A percentile compares a stretch with the other conserved stretches of the same genome.
These are phyloP conservation scores for Drosera capensis DNA, from an alignment of 148 eudicot genomes.

Conservation along the genomic window DNA sequence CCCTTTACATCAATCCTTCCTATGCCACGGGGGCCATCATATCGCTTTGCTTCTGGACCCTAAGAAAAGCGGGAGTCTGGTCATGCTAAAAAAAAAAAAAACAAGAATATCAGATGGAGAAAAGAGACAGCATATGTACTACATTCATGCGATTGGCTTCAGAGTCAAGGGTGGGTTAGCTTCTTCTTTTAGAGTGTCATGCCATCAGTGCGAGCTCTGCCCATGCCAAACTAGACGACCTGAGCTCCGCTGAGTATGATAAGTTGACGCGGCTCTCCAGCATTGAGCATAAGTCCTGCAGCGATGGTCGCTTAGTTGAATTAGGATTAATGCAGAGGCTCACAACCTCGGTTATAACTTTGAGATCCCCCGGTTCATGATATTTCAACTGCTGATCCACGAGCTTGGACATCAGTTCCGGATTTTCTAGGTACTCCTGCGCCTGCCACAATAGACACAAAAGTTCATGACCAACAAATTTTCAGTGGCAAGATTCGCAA, in stretches of 20 bases:
- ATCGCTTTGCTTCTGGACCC: too few relatives aligned
- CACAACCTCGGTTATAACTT: slow-evolving; percentile 50
- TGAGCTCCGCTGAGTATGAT: slow-evolving; percentile 54
- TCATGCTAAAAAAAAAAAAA: too few relatives aligned
- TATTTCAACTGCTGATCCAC: slow-evolving; percentile 79
- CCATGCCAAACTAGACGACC: slow-evolving; percentile 87
- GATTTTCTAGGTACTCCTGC: slow-evolving; percentile 51
- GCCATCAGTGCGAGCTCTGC: slow-evolving; percentile 81
- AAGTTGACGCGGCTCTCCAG: slow-evolving; percentile 61
- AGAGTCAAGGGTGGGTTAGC: slow-evolving; percentile 17
- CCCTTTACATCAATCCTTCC: too few relatives aligned
- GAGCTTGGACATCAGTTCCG: slow-evolving; percentile 48
- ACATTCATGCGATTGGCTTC: slow-evolving; percentile 2
- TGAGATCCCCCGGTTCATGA: slow-evolving; percentile 52
- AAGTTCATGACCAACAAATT: neutral
- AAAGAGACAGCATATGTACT: neutral
- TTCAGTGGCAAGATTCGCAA: too few relatives aligned
- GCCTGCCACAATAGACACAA: slow-evolving; percentile 35
- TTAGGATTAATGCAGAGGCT: slow-evolving; percentile 38
- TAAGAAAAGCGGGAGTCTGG: too few relatives aligned
- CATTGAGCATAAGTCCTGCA: slow-evolving; percentile 40
- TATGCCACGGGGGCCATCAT: too few relatives aligned
- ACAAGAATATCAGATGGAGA: neutral
- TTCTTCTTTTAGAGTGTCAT: slow-evolving; percentile 10
- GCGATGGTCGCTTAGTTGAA: slow-evolving; percentile 28